Evolutionary conservation across 2,329 filamentous ascomycete species (phyloP).

Genomic region (Beauveria sp.): DNA sequence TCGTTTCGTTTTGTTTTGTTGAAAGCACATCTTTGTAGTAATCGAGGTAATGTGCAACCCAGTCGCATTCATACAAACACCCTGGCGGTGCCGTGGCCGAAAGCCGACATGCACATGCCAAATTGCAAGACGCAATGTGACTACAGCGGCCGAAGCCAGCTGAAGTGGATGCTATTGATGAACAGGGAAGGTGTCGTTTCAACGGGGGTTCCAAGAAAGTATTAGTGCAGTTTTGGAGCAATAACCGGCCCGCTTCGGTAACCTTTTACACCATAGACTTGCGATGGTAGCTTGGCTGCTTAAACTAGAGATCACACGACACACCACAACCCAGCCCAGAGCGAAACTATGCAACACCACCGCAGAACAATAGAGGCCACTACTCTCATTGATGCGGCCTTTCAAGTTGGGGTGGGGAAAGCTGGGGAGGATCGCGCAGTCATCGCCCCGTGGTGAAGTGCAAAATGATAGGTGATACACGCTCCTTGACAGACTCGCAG

Average conservation of each 20-base stretch:
- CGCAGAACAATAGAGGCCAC: not conserved
- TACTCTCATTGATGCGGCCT: not conserved
- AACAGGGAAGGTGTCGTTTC: not conserved
- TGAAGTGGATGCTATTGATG: not conserved
- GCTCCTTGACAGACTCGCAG: no score
- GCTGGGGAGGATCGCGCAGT: not conserved
- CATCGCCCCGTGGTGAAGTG: not conserved
- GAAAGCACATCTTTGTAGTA: no score
- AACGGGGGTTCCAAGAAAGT: not conserved
- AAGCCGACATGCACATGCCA: not conserved
- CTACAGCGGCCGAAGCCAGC: not conserved
- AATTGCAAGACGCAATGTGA: not conserved
- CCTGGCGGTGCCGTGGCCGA: not conserved
- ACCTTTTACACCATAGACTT: not conserved
- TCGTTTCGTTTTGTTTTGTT: no score
- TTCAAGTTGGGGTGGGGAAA: no score
- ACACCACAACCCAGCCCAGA: not conserved
- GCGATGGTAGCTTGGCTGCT: not conserved
- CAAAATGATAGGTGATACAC: not conserved
- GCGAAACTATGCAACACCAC: not conserved
- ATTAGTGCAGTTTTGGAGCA: not conserved
- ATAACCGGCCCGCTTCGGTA: not conserved
- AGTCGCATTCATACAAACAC: no score
- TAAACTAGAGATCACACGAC: not conserved
- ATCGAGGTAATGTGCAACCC: no score